These are phyloP conservation scores for Cylindricascospora bacillispora DNA, from an alignment of 1,139 yeast species.

Conservation along the genomic window DNA sequence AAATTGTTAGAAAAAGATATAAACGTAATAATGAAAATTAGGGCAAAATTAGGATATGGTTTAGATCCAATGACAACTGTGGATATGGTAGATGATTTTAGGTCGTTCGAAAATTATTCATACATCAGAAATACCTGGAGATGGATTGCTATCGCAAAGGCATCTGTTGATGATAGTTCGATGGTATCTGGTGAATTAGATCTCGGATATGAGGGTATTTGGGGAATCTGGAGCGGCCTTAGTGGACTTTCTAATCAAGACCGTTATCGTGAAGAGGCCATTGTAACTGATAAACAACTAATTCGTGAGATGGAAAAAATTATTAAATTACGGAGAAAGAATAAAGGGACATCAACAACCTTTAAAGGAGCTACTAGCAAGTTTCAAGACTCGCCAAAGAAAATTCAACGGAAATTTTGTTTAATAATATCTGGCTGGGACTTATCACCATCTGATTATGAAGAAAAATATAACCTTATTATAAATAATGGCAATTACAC, in stretches of 20 bases:
- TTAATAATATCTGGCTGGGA: slow-evolving; percentile 89
- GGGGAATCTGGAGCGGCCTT: slow-evolving; percentile 82
- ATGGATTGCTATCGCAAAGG: slow-evolving; percentile 68
- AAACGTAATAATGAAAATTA: slow-evolving; percentile 48
- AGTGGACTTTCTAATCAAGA: slow-evolving; percentile 48
- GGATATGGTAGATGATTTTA: slow-evolving; percentile 42
- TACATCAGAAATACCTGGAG: slow-evolving; percentile 75
- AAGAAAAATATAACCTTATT: slow-evolving; percentile 48
- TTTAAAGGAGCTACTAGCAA: slow-evolving; percentile 11
- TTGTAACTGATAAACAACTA: slow-evolving; percentile 34
- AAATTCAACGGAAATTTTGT: slow-evolving; percentile 60
- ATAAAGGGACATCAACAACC: slow-evolving; percentile 13
- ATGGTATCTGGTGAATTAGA: slow-evolving; percentile 60
- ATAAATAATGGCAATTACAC: slow-evolving; percentile 53
- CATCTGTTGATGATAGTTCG: slow-evolving; percentile 52
- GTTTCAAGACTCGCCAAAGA: slow-evolving; percentile 30
- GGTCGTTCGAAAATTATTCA: slow-evolving; percentile 40
- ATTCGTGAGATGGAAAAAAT: slow-evolving; percentile 32
- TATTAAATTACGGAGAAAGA: slow-evolving; percentile 20
- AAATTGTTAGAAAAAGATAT: slow-evolving; percentile 46
- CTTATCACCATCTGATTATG: slow-evolving; percentile 63
- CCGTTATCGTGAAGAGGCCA: slow-evolving; percentile 30
- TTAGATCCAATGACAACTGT: slow-evolving; percentile 56
- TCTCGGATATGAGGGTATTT: slow-evolving; percentile 76
- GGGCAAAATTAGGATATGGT: slow-evolving; percentile 68